Percentiles rank a stretch among this genome's conserved stretches.
phyloP scores from a whole-genome alignment of 2,329 filamentous ascomycete species.

The Neoascochyta sp. region DNA sequence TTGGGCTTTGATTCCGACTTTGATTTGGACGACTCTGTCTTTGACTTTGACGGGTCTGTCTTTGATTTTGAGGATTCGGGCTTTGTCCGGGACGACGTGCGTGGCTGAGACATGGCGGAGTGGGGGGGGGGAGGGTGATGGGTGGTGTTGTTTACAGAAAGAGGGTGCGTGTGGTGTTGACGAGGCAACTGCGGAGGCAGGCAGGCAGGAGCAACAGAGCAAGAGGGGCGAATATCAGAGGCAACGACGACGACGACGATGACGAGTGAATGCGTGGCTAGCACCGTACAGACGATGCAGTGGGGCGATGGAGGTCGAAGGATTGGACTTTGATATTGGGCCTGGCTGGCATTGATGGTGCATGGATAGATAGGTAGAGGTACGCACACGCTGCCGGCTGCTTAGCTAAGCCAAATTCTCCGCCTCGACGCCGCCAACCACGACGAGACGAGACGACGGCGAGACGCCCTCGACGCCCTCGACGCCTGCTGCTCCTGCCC shows the following conservation, averaged over 20 bases:
- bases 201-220: too few relatives aligned
- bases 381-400: conserved; percentile 6
- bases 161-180: conserved; percentile 19
- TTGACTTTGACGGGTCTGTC: too few relatives aligned
- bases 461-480: too few relatives aligned
- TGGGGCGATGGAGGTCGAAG: conserved; percentile 1
- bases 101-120: conserved; percentile 31
- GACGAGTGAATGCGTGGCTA: neutral
- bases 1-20: conserved; percentile 6
- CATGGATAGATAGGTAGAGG: too few relatives aligned
- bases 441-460: too few relatives aligned
- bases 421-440: too few relatives aligned
- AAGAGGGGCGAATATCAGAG: neutral
- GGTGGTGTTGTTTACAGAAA: conserved; percentile 4
- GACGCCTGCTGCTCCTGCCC: too few relatives aligned
- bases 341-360: too few relatives aligned
- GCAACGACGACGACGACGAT: neutral
- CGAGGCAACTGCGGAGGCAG: conserved; percentile 23
- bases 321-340: too few relatives aligned
- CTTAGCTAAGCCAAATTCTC: conserved; percentile 28
- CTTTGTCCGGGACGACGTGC: conserved; percentile 16
- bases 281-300: conserved; percentile 2
- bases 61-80: conserved; percentile 3
- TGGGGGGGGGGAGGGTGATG: conserved; percentile 3
- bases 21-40: conserved; percentile 7